Conservation (phyloP, 805 yeast species). For the Candida glaebosa region DNA sequence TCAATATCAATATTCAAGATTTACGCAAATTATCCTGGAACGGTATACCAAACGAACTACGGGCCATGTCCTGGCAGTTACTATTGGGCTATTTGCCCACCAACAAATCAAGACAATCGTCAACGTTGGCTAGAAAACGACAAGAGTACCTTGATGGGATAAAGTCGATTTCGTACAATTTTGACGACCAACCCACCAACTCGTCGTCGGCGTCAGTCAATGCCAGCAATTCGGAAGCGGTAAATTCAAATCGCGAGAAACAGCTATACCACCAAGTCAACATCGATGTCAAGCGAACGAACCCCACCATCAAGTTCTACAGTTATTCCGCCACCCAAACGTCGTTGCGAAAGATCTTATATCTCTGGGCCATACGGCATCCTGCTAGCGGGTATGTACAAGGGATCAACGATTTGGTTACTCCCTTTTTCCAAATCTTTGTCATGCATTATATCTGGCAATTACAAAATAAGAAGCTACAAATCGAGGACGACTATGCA, state of each 20-base stretch:
- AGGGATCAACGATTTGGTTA: slow-evolving; percentile 91
- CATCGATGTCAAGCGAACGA: slow-evolving; percentile 92
- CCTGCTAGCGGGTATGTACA: slow-evolving; percentile 98
- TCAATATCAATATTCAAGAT: slow-evolving; percentile 61
- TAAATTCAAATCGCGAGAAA: slow-evolving; percentile 29
- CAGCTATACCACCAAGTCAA: slow-evolving; percentile 93
- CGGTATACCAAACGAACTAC: slow-evolving; percentile 78
- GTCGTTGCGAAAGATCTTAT: slow-evolving; percentile 75
- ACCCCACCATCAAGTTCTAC: slow-evolving; percentile 77
- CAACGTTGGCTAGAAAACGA: slow-evolving; percentile 73
- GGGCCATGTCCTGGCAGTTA: slow-evolving; percentile 88
- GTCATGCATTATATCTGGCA: slow-evolving; percentile 59
- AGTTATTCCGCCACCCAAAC: slow-evolving; percentile 67
- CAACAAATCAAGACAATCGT: slow-evolving; percentile 68
- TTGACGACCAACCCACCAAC: slow-evolving; percentile 24
- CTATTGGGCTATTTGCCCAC: slow-evolving; percentile 88
- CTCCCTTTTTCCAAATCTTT: slow-evolving; percentile 90
- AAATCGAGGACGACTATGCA: slow-evolving; percentile 14
- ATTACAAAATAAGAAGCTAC: slow-evolving; percentile 23
- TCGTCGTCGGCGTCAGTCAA: slow-evolving; percentile 10
- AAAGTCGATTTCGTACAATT: slow-evolving; percentile 44
- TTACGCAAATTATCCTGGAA: slow-evolving; percentile 86
- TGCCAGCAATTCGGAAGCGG: slow-evolving; percentile 6
- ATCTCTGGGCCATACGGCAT: slow-evolving; percentile 93
- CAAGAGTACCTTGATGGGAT: slow-evolving; percentile 81